phyloP scores from a whole-genome alignment of 345 rosid genomes.

The Microcos paniculata region DNA sequence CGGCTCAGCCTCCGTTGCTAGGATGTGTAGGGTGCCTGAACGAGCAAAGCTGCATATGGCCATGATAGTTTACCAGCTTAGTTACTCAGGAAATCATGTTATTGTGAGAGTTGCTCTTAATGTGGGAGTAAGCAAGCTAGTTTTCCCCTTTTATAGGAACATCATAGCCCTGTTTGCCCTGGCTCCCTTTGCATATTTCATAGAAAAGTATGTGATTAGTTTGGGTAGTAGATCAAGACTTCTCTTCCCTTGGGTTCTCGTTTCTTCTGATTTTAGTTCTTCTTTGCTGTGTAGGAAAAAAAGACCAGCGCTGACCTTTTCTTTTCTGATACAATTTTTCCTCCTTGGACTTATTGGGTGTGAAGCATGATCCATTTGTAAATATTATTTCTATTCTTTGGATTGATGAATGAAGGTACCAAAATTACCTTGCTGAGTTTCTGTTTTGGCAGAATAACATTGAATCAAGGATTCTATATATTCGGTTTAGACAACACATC shows the following conservation, averaged over 20 bases:
- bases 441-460: conserved; percentile 40
- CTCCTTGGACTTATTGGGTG: conserved; percentile 69
- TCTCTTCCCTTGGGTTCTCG: background rate
- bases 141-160: conserved; percentile 68
- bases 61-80: conserved; percentile 58
- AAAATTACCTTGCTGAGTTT: background rate
- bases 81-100: conserved; percentile 66
- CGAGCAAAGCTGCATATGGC: conserved; percentile 59
- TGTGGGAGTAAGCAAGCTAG: conserved; percentile 73
- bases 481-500: conserved; percentile 66
- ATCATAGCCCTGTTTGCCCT: conserved; percentile 56
- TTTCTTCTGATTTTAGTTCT: background rate
- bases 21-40: conserved; percentile 34
- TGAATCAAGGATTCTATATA: conserved; percentile 65
- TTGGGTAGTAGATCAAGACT: background rate
- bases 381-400: background rate
- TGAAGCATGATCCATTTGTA: conserved; percentile 2
- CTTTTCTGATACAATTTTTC: conserved; percentile 55
- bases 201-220: conserved; percentile 49
- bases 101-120: conserved; percentile 63
- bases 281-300: conserved; percentile 40
- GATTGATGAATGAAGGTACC: background rate
- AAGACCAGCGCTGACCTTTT: conserved; percentile 41
- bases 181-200: conserved; percentile 59
- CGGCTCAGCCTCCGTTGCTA: conserved; percentile 12